A percentile compares a stretch with the other conserved stretches of the same genome.
Evolutionary conservation across 805 yeast species (phyloP).

Genomic region (Nadsonia fulvescens): DNA sequence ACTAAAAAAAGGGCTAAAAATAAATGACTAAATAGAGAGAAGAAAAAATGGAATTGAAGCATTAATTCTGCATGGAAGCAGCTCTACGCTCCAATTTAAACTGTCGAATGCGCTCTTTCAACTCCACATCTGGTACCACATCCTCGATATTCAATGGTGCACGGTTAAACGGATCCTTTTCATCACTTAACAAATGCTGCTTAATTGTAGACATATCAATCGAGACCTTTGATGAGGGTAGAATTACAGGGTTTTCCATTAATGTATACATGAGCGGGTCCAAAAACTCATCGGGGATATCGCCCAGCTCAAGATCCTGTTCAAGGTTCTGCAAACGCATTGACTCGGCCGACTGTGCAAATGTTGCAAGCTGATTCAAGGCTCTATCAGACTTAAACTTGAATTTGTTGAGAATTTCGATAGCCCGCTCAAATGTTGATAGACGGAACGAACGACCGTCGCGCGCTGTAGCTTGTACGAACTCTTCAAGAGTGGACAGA

Average conservation of each 20-base stretch:
- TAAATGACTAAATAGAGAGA: too few species aligned
- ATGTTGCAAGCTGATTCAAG: conserved; percentile 30
- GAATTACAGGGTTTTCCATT: conserved; percentile 91
- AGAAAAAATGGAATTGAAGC: too few species aligned
- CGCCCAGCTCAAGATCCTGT: conserved; percentile 79
- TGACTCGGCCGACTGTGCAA: conserved; percentile 48
- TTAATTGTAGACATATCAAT: conserved; percentile 86
- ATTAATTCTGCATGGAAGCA: too few species aligned
- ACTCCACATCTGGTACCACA: conserved; percentile 58
- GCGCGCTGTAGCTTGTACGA: conserved; percentile 64
- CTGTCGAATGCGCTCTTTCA: conserved; percentile 40
- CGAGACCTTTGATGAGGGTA: conserved; percentile 70
- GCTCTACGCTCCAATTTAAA: conserved; percentile 35
- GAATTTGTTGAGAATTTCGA: conserved; percentile 38
- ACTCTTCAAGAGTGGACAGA: conserved; percentile 43
- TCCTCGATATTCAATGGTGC: conserved; percentile 80
- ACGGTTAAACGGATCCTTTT: conserved; percentile 95
- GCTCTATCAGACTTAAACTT: conserved; percentile 37
- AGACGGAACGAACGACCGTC: conserved; percentile 81
- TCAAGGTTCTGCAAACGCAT: conserved; percentile 32
- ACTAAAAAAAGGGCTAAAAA: too few species aligned
- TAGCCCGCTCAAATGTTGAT: conserved; percentile 52
- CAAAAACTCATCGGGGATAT: conserved; percentile 86
- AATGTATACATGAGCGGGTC: conserved; percentile 94
- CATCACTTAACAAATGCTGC: conserved; percentile 82